phyloP scores from a whole-genome alignment of 2,329 filamentous ascomycete genomes.

The Lachnellula occidentalis region DNA sequence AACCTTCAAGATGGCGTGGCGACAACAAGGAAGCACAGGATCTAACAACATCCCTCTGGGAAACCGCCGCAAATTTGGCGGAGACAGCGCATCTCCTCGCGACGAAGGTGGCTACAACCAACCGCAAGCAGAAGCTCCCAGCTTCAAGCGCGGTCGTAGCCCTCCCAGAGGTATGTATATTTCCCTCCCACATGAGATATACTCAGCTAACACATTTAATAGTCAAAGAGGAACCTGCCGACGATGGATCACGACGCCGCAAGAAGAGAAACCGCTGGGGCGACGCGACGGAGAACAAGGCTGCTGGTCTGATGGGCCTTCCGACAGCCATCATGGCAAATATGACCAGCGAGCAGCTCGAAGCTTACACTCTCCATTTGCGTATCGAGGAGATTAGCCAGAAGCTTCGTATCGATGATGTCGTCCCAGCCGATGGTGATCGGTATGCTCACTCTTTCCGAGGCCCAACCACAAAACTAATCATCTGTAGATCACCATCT shows the following conservation, averaged over 20 bases:
- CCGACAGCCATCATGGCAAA: constrained; percentile 93
- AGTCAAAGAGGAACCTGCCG: constrained; percentile 27
- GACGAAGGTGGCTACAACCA: constrained; percentile 27
- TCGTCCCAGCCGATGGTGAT: constrained; percentile 93
- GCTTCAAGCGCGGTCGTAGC: constrained; percentile 83
- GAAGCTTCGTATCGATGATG: constrained; percentile 98
- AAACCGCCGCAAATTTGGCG: constrained; percentile 73
- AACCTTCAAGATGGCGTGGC: constrained; percentile 54
- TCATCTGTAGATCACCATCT: constrained; percentile 71
- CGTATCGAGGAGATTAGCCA: constrained; percentile 99
- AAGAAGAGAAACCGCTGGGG: constrained; percentile 99
- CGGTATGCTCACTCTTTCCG: constrained; percentile 55
- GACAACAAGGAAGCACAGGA: constrained; percentile 81
- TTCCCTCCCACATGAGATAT: neutral
- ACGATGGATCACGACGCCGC: constrained; percentile 77
- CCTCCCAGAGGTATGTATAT: constrained; percentile 67
- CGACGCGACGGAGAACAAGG: constrained; percentile 96
- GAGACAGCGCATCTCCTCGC: constrained; percentile 40
- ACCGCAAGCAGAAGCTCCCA: constrained; percentile 18
- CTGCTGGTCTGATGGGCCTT: constrained; percentile 93
- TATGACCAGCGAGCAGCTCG: constrained; percentile 97
- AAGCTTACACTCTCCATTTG: constrained; percentile 92
- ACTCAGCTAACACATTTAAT: constrained; percentile 11
- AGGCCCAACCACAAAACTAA: constrained; percentile 8
- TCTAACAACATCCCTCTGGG: constrained; percentile 98